phyloP scores from a whole-genome alignment of 106 monocot genomes.

The Platanthera guangdongensis region DNA sequence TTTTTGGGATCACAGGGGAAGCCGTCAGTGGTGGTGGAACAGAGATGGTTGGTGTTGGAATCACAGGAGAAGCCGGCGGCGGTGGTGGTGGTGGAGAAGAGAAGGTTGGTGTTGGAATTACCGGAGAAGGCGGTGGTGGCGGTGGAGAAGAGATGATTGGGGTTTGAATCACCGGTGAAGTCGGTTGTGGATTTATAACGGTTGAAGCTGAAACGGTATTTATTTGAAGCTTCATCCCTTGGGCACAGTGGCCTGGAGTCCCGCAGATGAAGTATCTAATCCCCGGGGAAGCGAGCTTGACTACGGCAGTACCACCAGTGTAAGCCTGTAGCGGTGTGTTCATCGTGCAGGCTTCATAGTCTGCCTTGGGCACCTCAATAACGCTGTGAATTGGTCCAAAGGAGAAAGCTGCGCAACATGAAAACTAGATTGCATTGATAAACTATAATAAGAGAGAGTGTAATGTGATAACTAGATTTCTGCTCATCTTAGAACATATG shows the following conservation, averaged over 20 bases:
- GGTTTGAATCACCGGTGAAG: background rate
- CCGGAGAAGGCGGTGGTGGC: background rate
- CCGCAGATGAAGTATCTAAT: constrained; percentile 57
- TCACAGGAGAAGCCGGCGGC: no score
- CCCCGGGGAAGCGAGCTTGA: constrained; percentile 28
- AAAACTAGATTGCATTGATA: background rate
- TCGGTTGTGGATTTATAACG: background rate
- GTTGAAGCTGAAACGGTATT: constrained; percentile 15
- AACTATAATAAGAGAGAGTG: no score
- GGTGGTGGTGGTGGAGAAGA: no score
- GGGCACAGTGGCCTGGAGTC: constrained; percentile 29
- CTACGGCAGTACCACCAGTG: constrained; percentile 23
- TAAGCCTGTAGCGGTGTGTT: constrained; percentile 14
- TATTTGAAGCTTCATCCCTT: constrained; percentile 45
- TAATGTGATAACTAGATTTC: no score
- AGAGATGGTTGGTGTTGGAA: no score
- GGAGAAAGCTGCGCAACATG: constrained; percentile 23
- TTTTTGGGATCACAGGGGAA: no score
- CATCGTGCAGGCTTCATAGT: constrained; percentile 35
- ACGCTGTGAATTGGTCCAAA: constrained; percentile 27
- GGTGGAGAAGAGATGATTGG: background rate
- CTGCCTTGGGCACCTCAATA: constrained; percentile 39
- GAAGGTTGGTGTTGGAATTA: no score
- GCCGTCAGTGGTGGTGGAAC: no score
- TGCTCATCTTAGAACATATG: no score